Percentiles rank a stretch among this genome's conserved stretches.
Conservation (phyloP, 208 protist genomes). For the Wallacemonas sp. region DNA sequence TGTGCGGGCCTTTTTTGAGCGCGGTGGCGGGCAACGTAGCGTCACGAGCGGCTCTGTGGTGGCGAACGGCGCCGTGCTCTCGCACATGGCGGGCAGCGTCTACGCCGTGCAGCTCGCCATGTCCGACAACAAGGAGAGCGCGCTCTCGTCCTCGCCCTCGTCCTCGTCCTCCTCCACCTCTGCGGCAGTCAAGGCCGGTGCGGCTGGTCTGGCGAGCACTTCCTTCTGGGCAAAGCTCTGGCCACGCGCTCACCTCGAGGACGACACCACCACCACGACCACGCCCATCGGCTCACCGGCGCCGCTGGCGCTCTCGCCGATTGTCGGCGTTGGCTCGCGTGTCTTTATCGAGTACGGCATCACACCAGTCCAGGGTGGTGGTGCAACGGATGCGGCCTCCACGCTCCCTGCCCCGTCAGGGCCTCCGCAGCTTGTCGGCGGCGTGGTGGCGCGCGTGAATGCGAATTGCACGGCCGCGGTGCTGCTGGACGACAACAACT, state of each 20-base stretch:
- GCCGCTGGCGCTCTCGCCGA: conserved; percentile 59
- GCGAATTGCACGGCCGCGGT: conserved; percentile 77
- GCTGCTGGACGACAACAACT: conserved; percentile 83
- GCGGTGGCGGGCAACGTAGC: conserved; percentile 21
- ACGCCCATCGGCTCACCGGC: conserved; percentile 48
- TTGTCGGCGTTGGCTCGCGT: conserved; percentile 78
- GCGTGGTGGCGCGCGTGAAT: conserved; percentile 78
- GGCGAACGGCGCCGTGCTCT: conserved; percentile 39
- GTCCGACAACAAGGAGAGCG: no score
- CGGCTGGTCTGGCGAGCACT: no score
- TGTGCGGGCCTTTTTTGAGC: conserved; percentile 24
- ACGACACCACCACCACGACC: conserved; percentile 40
- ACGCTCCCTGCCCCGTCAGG: background rate
- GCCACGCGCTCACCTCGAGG: conserved; percentile 38
- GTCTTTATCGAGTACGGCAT: conserved; percentile 65
- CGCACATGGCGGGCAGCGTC: conserved; percentile 60
- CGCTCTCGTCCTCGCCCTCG: background rate
- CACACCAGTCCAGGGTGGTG: background rate
- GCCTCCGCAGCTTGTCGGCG: conserved; percentile 39
- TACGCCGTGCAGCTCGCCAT: conserved; percentile 62
- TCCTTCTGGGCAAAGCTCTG: no score
- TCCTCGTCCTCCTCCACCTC: no score
- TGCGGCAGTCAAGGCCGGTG: no score
- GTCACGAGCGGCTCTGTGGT: conserved; percentile 61
- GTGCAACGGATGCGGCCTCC: background rate